These are phyloP conservation scores for Lachancea quebecensis DNA, from an alignment of 805 yeast genomes.

Conservation along the genomic window DNA sequence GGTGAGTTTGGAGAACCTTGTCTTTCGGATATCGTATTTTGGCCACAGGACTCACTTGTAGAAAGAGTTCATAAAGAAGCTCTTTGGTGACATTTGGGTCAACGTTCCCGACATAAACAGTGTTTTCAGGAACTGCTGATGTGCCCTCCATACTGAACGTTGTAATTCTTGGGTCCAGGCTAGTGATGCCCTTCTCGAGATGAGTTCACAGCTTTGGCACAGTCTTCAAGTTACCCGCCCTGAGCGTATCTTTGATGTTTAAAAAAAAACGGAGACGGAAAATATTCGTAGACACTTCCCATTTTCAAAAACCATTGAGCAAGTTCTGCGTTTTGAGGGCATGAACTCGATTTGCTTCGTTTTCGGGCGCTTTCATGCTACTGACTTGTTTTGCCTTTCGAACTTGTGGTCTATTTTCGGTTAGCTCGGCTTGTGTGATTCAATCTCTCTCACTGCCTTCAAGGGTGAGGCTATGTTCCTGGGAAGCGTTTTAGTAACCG, in stretches of 20 bases:
- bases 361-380: background rate
- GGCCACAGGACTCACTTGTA: slow-evolving; percentile 77
- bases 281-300: background rate
- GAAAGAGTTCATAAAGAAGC: slow-evolving; percentile 69
- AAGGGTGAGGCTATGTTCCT: background rate
- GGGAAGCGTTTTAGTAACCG: no score
- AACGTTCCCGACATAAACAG: slow-evolving; percentile 76
- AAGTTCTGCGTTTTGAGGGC: background rate
- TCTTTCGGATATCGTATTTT: slow-evolving; percentile 75
- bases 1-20: slow-evolving; percentile 59
- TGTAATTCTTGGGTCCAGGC: slow-evolving; percentile 22
- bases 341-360: background rate
- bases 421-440: background rate
- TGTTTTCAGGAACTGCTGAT: slow-evolving; percentile 43
- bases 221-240: background rate
- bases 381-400: background rate
- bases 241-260: background rate
- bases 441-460: slow-evolving; percentile 4
- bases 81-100: slow-evolving; percentile 69
- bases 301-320: slow-evolving; percentile 1
- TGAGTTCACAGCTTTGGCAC: background rate
- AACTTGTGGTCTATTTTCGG: no score
- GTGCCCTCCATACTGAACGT: slow-evolving; percentile 34
- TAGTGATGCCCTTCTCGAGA: slow-evolving; percentile 2
- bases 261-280: background rate